Conservation (phyloP, 257 asterid species). For the Scutellaria barbata region DNA sequence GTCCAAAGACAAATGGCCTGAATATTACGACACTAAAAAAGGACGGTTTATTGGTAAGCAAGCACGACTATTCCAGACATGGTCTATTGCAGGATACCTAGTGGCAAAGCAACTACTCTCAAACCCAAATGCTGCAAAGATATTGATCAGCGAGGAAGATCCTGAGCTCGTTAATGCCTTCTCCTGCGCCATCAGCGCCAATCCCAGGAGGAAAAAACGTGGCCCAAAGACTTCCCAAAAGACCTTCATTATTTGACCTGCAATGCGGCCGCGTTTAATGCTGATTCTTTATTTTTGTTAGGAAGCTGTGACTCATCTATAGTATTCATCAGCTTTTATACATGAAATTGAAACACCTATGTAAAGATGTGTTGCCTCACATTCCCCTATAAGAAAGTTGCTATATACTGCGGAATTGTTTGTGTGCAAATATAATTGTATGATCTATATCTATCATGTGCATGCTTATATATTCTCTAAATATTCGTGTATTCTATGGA, state of each 20-base stretch:
- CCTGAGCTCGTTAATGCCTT: conserved; percentile 67
- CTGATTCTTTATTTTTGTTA: conserved; percentile 5
- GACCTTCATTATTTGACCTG: conserved; percentile 49
- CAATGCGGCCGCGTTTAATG: too few species aligned
- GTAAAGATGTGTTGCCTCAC: not conserved
- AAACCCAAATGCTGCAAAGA: conserved; percentile 56
- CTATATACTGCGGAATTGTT: not conserved
- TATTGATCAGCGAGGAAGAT: conserved; percentile 66
- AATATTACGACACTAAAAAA: conserved; percentile 68
- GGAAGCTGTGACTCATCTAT: conserved; percentile 5
- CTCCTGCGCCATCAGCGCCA: conserved; percentile 62
- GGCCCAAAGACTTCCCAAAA: conserved; percentile 60
- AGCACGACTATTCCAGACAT: conserved; percentile 64
- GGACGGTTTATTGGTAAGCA: conserved; percentile 75
- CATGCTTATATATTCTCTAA: too few species aligned
- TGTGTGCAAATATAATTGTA: too few species aligned
- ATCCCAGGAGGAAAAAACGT: conserved; percentile 63
- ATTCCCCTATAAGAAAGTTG: not conserved
- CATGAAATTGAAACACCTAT: not conserved
- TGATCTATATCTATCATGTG: too few species aligned
- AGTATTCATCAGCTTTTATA: not conserved
- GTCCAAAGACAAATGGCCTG: conserved; percentile 73
- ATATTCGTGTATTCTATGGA: too few species aligned
- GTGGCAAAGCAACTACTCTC: conserved; percentile 64
- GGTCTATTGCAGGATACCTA: conserved; percentile 81